Conservation (phyloP, 177 flowering plant species). For the Vitis hybrid region DNA sequence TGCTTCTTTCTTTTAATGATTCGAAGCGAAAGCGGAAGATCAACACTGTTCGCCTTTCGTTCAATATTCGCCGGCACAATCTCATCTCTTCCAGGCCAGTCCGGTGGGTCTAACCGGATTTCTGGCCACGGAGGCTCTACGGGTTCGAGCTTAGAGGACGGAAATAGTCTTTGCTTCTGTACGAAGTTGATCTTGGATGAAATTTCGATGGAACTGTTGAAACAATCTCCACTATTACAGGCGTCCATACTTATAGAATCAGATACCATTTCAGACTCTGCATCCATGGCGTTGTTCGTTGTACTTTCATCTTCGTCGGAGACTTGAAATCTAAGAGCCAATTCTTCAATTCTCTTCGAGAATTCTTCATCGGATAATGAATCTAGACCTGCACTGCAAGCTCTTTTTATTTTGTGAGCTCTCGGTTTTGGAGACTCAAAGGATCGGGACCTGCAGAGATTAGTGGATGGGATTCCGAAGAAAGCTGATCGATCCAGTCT, state of each 20-base stretch:
- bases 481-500: constrained; percentile 34
- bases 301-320: constrained; percentile 24
- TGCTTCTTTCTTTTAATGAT: constrained; percentile 65
- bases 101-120: constrained; percentile 25
- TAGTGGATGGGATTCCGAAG: constrained; percentile 33
- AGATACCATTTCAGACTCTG: constrained; percentile 13
- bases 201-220: neutral
- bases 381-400: constrained; percentile 53
- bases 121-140: constrained; percentile 30
- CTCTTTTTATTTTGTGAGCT: constrained; percentile 29
- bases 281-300: constrained; percentile 5
- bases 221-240: neutral
- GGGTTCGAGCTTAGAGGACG: neutral
- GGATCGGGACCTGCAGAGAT: constrained; percentile 46
- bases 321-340: constrained; percentile 49
- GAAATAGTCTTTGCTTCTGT: constrained; percentile 3
- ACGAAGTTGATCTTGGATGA: neutral
- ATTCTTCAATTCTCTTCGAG: constrained; percentile 47
- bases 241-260: constrained; percentile 7
- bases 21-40: constrained; percentile 76
- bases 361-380: constrained; percentile 70
- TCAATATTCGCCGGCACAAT: constrained; percentile 51
- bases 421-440: constrained; percentile 29
- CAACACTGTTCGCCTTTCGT: constrained; percentile 74
- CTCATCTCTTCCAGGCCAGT: constrained; percentile 39